These are phyloP conservation scores for Trametes gibbosa DNA, from an alignment of 768 basidiomycete genomes.

Conservation along the genomic window DNA sequence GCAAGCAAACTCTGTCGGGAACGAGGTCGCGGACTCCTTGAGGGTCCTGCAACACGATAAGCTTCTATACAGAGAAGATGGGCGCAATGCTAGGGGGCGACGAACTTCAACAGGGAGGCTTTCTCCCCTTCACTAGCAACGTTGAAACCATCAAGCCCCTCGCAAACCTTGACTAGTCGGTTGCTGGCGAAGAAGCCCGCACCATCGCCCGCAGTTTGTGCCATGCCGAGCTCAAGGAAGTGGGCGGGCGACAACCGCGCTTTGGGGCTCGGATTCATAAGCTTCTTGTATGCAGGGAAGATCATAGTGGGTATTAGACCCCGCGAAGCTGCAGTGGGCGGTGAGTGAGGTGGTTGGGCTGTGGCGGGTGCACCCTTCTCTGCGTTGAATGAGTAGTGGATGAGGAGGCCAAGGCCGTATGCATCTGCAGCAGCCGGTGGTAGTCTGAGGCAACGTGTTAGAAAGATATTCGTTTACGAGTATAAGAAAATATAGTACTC, in stretches of 20 bases:
- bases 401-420: conserved; percentile 83
- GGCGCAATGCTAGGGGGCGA: background rate
- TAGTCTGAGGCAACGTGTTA: too few species aligned
- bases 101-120: conserved; percentile 61
- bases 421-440: conserved; percentile 72
- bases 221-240: conserved; percentile 82
- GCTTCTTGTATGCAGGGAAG: conserved; percentile 80
- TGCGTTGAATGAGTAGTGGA: conserved; percentile 88
- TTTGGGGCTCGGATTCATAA: conserved; percentile 87
- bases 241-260: conserved; percentile 70
- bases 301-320: conserved; percentile 73
- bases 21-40: conserved; percentile 73
- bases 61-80: background rate
- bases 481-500: conserved; percentile 46
- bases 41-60: conserved; percentile 50
- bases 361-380: conserved; percentile 67
- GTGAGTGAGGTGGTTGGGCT: conserved; percentile 69
- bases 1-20: conserved; percentile 84
- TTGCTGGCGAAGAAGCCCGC: conserved; percentile 83
- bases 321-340: conserved; percentile 70
- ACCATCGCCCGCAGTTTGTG: conserved; percentile 51
- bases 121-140: conserved; percentile 83
- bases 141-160: conserved; percentile 82
- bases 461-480: background rate
- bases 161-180: conserved; percentile 78